Conservation (phyloP, 176 grass and related monocot genomes). For the Lolium multiflorum region DNA sequence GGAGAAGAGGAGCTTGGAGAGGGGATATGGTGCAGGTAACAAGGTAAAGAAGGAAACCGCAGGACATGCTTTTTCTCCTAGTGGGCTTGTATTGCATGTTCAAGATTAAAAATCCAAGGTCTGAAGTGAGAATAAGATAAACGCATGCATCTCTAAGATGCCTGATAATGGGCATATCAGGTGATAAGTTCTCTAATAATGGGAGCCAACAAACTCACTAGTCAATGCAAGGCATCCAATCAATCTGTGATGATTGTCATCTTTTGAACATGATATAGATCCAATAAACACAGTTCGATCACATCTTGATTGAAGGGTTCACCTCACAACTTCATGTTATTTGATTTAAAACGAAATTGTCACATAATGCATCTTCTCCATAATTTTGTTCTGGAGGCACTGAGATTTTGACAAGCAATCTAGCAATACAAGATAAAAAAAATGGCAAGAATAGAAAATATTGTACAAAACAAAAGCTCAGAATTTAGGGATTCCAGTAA, state of each 20-base stretch:
- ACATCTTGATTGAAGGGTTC: constrained; percentile 25
- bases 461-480: neutral
- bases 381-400: neutral
- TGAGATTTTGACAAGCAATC: neutral
- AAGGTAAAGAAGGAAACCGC: neutral
- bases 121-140: neutral
- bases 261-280: constrained; percentile 8
- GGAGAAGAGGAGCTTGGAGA: neutral
- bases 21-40: neutral
- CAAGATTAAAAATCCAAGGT: neutral
- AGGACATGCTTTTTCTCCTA: neutral
- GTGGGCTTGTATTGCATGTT: neutral
- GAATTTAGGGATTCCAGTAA: neutral
- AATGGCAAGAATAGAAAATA: constrained; percentile 4
- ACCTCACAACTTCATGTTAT: constrained; percentile 7
- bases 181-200: neutral
- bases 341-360: neutral
- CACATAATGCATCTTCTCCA: neutral
- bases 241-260: neutral
- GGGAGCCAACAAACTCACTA: neutral
- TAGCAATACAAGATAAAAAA: neutral
- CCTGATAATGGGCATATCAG: neutral
- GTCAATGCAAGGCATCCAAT: constrained; percentile 9
- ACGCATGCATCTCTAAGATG: constrained; percentile 5
- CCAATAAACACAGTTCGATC: neutral